Evolutionary conservation across 768 basidiomycete species (phyloP).

Genomic region (Tylopilus balloui): DNA sequence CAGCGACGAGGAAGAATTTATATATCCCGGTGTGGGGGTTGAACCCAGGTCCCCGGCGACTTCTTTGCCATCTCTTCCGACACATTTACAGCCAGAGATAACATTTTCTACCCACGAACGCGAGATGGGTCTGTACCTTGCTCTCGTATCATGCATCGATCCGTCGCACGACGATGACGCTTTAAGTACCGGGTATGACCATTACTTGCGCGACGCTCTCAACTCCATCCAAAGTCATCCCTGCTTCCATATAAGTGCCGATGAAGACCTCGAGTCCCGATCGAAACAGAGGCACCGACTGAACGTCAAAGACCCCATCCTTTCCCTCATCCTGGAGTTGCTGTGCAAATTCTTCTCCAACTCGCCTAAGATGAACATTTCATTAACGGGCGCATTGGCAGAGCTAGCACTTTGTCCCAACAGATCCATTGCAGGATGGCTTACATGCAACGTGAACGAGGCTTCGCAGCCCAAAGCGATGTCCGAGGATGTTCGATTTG

Average conservation of each 20-base stretch:
- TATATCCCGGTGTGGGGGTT: constrained; percentile 36
- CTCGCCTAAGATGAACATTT: constrained; percentile 81
- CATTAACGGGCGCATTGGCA: constrained; percentile 77
- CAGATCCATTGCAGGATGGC: constrained; percentile 84
- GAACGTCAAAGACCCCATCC: constrained; percentile 70
- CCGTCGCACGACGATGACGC: constrained; percentile 62
- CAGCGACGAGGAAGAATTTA: constrained; percentile 49
- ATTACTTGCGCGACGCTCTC: constrained; percentile 77
- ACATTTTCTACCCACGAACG: constrained; percentile 80
- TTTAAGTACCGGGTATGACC: constrained; percentile 83
- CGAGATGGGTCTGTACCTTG: constrained; percentile 76
- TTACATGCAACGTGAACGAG: constrained; percentile 61
- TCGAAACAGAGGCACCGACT: constrained; percentile 65
- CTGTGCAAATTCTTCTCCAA: constrained; percentile 81
- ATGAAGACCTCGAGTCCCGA: constrained; percentile 37
- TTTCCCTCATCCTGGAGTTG: constrained; percentile 65
- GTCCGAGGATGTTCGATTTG: constrained; percentile 14
- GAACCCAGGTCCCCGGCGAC: constrained; percentile 14
- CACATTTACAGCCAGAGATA: constrained; percentile 61
- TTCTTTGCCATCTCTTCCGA: constrained; percentile 24
- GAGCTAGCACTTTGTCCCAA: constrained; percentile 81
- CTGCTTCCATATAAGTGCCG: constrained; percentile 47
- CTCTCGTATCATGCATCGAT: constrained; percentile 73
- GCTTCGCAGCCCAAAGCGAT: constrained; percentile 12
- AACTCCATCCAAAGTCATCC: constrained; percentile 60